Conservation (phyloP, 306 rosid genomes). For the Cicer judaicum region DNA sequence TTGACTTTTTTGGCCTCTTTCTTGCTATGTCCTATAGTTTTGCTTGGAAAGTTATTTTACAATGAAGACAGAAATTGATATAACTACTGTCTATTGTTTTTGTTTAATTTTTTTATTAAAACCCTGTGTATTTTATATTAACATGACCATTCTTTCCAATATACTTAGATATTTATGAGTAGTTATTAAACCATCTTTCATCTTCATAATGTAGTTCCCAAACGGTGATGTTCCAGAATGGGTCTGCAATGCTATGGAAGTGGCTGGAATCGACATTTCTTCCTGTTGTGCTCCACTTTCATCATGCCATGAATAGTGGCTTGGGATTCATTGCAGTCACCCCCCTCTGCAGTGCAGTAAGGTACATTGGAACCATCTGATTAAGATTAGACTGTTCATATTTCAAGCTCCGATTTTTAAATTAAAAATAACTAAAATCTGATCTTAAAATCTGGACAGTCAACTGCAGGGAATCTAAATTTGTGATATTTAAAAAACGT, state of each 20-base stretch:
- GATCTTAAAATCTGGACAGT: too few relatives aligned
- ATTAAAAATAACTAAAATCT: too few relatives aligned
- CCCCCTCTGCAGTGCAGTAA: too few relatives aligned
- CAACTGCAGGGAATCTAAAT: too few relatives aligned
- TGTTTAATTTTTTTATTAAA: not conserved
- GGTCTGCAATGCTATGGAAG: slow-evolving; percentile 98
- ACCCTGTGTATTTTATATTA: not conserved
- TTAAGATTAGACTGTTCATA: too few relatives aligned
- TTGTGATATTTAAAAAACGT: not conserved
- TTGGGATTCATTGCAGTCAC: too few relatives aligned
- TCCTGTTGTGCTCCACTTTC: slow-evolving; percentile 69
- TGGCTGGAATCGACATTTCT: slow-evolving; percentile 90
- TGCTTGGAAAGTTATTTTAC: too few relatives aligned
- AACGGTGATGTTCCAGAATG: slow-evolving; percentile 88
- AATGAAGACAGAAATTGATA: not conserved
- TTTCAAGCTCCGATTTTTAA: too few relatives aligned
- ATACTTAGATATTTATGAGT: slow-evolving; percentile 6
- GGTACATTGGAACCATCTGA: too few relatives aligned
- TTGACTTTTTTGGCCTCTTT: not conserved
- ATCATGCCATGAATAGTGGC: slow-evolving; percentile 37
- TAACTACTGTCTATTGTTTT: not conserved
- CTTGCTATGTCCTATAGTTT: too few relatives aligned
- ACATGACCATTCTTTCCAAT: slow-evolving; percentile 9
- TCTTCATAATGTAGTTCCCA: slow-evolving; percentile 68
- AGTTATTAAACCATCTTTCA: not conserved